These are phyloP conservation scores for Pseudogymnoascus sp. DNA, from an alignment of 2,329 filamentous ascomycete species.

Conservation along the genomic window DNA sequence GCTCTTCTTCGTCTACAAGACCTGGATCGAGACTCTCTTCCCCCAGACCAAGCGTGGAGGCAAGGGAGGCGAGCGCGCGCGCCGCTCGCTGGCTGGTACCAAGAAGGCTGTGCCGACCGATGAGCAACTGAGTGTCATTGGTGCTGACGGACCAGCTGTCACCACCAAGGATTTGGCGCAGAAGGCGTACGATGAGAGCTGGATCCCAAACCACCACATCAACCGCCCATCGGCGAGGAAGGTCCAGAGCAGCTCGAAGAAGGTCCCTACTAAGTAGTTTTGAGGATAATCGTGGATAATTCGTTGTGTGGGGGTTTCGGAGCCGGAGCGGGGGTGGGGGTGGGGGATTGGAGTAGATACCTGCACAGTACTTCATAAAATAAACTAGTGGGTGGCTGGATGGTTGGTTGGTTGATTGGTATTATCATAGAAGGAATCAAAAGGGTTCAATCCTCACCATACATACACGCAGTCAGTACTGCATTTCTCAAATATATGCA, in stretches of 20 bases:
- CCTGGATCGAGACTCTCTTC: constrained; percentile 94
- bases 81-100: constrained; percentile 50
- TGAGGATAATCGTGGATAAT: not conserved
- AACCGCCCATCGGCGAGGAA: constrained; percentile 70
- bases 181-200: constrained; percentile 81
- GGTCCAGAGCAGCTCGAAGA: constrained; percentile 46
- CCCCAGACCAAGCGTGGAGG: constrained; percentile 66
- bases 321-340: constrained; percentile 2
- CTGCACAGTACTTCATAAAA: constrained; percentile 3
- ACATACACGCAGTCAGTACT: not conserved
- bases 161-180: constrained; percentile 24
- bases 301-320: not conserved
- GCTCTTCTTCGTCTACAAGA: constrained; percentile 95
- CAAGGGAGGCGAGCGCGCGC: constrained; percentile 38
- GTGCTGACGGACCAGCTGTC: constrained; percentile 41
- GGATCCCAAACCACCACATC: constrained; percentile 86
- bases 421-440: not conserved
- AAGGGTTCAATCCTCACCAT: not conserved
- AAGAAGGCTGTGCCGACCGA: constrained; percentile 57
- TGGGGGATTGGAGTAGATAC: constrained; percentile 6
- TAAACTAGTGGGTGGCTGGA: not conserved
- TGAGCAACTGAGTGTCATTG: constrained; percentile 55
- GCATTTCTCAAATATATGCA: not conserved
- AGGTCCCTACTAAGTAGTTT: not conserved
- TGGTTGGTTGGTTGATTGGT: not conserved